Evolutionary conservation across 164 flowering plant genomes (phyloP).

Genomic region (Piper betle): DNA sequence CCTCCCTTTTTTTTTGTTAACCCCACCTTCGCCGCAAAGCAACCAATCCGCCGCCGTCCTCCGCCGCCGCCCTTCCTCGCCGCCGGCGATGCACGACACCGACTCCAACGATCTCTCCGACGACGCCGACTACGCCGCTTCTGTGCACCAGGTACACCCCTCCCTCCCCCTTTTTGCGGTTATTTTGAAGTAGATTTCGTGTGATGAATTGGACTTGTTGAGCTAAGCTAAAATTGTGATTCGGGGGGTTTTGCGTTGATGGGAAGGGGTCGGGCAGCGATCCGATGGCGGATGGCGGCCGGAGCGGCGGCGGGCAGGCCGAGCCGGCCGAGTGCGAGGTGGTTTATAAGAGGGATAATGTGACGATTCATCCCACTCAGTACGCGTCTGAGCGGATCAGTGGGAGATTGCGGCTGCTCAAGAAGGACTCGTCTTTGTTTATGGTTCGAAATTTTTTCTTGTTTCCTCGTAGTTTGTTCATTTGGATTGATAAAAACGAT

Average conservation of each 20-base stretch:
- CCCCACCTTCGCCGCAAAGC: constrained; percentile 10
- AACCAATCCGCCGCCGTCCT: constrained; percentile 1
- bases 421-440: constrained; percentile 62
- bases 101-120: constrained; percentile 86
- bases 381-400: constrained; percentile 85
- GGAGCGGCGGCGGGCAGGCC: constrained; percentile 23
- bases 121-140: constrained; percentile 93
- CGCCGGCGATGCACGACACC: constrained; percentile 51
- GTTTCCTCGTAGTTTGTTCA: neutral
- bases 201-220: neutral
- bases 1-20: neutral
- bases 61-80: neutral
- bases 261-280: constrained; percentile 25
- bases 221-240: neutral
- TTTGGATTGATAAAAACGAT: neutral
- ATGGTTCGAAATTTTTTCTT: constrained; percentile 34
- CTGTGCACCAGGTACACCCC: constrained; percentile 50
- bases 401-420: constrained; percentile 73
- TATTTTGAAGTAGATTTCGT: no score
- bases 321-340: constrained; percentile 64
- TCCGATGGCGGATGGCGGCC: constrained; percentile 36
- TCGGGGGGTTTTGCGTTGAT: neutral
- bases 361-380: constrained; percentile 92
- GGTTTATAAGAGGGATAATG: constrained; percentile 76
- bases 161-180: neutral